Conservation (phyloP, 768 basidiomycete genomes). For the Leccinum truebloodii region DNA sequence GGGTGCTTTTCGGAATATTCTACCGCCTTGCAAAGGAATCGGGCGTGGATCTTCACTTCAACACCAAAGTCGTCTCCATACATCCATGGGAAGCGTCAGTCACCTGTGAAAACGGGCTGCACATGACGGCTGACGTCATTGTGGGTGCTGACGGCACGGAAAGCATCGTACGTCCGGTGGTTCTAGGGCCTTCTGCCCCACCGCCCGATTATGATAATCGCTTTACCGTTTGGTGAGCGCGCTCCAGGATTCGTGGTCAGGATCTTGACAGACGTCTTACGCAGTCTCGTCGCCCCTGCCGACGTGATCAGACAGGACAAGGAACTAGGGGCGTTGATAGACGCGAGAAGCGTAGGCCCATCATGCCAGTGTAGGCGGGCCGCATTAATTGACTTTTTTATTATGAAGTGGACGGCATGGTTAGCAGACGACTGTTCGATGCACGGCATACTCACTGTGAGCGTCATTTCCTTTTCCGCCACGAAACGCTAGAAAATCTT, state of each 20-base stretch:
- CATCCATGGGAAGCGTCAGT: slow-evolving; percentile 33
- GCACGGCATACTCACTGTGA: slow-evolving; percentile 22
- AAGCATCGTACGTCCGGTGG: slow-evolving; percentile 41
- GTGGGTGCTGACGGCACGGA: slow-evolving; percentile 63
- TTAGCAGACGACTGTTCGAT: slow-evolving; percentile 23
- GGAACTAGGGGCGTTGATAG: slow-evolving; percentile 15
- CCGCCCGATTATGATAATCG: slow-evolving; percentile 16
- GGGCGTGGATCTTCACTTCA: slow-evolving; percentile 49
- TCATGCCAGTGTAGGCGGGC: not conserved
- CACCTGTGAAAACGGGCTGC: slow-evolving; percentile 42
- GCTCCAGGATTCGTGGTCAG: not conserved
- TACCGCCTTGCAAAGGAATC: slow-evolving; percentile 45
- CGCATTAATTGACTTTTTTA: not conserved
- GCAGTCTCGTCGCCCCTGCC: slow-evolving; percentile 20
- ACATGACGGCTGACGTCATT: slow-evolving; percentile 49
- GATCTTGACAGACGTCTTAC: not conserved
- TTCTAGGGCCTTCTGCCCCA: slow-evolving; percentile 23
- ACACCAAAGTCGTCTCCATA: slow-evolving; percentile 37
- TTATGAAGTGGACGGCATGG: slow-evolving; percentile 24
- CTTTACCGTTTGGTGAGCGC: slow-evolving; percentile 17
- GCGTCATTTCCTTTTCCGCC: not conserved
- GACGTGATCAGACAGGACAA: slow-evolving; percentile 20
- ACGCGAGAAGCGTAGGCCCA: slow-evolving; percentile 14
- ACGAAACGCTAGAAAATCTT: not conserved
- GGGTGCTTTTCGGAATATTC: slow-evolving; percentile 50